phyloP scores from a whole-genome alignment of 1,284 basidiomycete genomes.

The Pseudozyma thailandica region DNA sequence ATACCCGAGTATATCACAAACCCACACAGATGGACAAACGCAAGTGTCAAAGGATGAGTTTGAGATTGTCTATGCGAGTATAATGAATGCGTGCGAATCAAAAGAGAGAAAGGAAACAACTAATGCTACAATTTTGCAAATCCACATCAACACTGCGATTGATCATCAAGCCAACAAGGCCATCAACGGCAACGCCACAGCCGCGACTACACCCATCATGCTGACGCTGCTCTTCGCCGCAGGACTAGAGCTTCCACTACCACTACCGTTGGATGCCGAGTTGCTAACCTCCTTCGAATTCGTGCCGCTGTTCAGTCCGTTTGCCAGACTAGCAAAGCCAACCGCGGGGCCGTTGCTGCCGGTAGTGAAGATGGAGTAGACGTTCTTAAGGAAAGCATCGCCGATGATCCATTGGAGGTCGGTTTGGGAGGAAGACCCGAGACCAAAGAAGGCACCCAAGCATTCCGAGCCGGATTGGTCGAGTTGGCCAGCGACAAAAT shows the following conservation, averaged over 20 bases:
- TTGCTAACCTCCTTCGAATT: constrained; percentile 32
- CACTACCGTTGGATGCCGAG: constrained; percentile 1
- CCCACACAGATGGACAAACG: background rate
- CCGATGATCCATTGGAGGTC: constrained; percentile 62
- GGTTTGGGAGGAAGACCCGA: constrained; percentile 31
- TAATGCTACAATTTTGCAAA: constrained; percentile 9
- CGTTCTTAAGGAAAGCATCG: constrained; percentile 61
- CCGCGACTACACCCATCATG: background rate
- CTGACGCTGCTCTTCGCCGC: constrained; percentile 6
- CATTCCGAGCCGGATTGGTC: constrained; percentile 40
- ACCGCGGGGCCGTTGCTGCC: constrained; percentile 29
- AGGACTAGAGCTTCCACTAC: constrained; percentile 14
- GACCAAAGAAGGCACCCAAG: constrained; percentile 59
- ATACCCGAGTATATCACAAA: background rate
- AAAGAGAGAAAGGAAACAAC: background rate
- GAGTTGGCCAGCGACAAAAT: constrained; percentile 43
- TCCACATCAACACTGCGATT: background rate
- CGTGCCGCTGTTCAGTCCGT: constrained; percentile 49
- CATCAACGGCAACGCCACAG: constrained; percentile 2
- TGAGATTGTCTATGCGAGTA: background rate
- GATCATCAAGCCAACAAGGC: constrained; percentile 2
- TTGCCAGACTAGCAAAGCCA: constrained; percentile 57
- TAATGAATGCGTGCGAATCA: background rate
- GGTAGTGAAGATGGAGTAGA: constrained; percentile 57
- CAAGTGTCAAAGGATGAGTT: background rate